Percentiles rank a stretch among this genome's conserved stretches.
Conservation (phyloP, 352 stramenopile species). For the Globisporangium lucens region DNA sequence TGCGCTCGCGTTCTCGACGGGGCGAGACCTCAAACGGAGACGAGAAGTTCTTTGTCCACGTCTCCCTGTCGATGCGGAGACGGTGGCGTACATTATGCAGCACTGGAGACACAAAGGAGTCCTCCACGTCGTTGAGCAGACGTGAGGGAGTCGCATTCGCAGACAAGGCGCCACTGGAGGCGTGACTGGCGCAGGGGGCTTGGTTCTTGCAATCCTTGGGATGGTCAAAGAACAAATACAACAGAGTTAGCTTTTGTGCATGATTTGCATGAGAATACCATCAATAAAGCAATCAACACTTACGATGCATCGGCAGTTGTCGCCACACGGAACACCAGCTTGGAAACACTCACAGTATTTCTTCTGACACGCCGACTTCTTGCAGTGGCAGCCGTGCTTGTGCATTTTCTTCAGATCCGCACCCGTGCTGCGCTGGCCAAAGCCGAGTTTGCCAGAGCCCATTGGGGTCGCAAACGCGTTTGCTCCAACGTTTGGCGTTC, state of each 20-base stretch:
- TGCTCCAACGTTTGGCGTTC: background rate
- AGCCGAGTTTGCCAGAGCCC: conserved; percentile 11
- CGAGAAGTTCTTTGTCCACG: conserved; percentile 66
- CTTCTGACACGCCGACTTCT: conserved; percentile 96
- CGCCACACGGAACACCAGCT: conserved; percentile 77
- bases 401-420: conserved; percentile 73
- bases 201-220: conserved; percentile 81
- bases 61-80: conserved; percentile 63
- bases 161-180: conserved; percentile 23
- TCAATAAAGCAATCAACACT: conserved; percentile 16
- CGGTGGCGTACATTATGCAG: conserved; percentile 53
- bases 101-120: conserved; percentile 61
- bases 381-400: conserved; percentile 95
- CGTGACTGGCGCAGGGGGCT: conserved; percentile 37
- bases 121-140: conserved; percentile 32
- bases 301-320: conserved; percentile 90
- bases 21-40: conserved; percentile 62
- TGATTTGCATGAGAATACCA: background rate
- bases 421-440: conserved; percentile 19
- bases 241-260: conserved; percentile 6
- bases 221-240: conserved; percentile 1
- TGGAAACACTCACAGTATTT: conserved; percentile 98
- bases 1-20: conserved; percentile 43
- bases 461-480: conserved; percentile 26
- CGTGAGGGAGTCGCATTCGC: conserved; percentile 24